A percentile compares a stretch with the other conserved stretches of the same genome.
Evolutionary conservation across 2,329 filamentous ascomycete species (phyloP).

Genomic region (Colletotrichum spaethianum): DNA sequence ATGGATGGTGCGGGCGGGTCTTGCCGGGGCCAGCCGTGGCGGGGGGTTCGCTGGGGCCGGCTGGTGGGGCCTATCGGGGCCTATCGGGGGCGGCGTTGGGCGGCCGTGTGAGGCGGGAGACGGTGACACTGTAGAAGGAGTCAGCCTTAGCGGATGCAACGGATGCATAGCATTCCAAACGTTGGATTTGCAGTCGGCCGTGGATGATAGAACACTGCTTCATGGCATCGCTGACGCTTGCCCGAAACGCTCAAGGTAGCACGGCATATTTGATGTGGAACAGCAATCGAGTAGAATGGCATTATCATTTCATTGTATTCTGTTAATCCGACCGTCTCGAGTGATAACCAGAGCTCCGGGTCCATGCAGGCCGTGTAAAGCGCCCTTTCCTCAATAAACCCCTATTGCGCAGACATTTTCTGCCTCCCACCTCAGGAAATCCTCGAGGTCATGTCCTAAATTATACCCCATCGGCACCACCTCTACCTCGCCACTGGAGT

Average conservation of each 20-base stretch:
- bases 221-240: neutral
- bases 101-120: neutral
- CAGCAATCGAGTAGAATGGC: neutral
- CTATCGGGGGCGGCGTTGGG: slow-evolving; percentile 1
- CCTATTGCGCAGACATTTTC: slow-evolving; percentile 60
- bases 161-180: neutral
- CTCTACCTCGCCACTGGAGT: slow-evolving; percentile 49
- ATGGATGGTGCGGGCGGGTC: slow-evolving; percentile 14
- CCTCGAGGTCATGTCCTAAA: slow-evolving; percentile 70
- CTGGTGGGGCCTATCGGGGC: neutral
- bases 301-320: neutral
- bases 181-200: neutral
- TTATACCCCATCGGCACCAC: slow-evolving; percentile 73
- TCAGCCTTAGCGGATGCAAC: slow-evolving; percentile 8
- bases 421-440: slow-evolving; percentile 71
- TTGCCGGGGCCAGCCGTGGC: slow-evolving; percentile 34
- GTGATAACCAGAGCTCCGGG: neutral
- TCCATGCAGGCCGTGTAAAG: neutral
- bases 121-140: neutral
- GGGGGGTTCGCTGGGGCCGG: slow-evolving; percentile 5
- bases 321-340: neutral
- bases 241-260: no score
- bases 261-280: neutral
- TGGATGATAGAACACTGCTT: neutral
- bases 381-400: neutral